Base-by-base conservation (phyloP, 1,139 yeast species). In the Nadsonia commutata region DNA sequence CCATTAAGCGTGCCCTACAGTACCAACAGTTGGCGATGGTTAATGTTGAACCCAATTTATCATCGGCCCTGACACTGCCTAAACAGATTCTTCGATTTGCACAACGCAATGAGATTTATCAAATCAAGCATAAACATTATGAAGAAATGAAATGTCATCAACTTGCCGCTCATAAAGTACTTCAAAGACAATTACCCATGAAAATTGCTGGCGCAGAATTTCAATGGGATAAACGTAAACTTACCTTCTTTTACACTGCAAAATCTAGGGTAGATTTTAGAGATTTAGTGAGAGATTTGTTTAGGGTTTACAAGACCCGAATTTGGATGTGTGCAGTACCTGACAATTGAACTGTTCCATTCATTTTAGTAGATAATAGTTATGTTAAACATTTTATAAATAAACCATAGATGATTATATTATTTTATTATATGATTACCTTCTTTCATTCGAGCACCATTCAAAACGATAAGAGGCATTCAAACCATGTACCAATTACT, bases 271-370 rank as follows among this genome's bases (percentile, higher is more conserved):
- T 90, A 48, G 98, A 90, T 62, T 90, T 90, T 61, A 72, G 98
- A 55, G 94, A 83, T 40, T 72, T 93, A 56, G 94, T 90, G 46
- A 81, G 90, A 53, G 97, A 90, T 56, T 67, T 90, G 50, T 90
- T 90, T 68, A 80, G 93, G 56, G 81, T 85, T 48, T 90, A 86
- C 71, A 90, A 90, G 65, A 90, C 97, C 1, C 74, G 98, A 57
- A 90, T 90, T 54, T 93, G 98, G 98, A 74, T 88, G 70, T 88
- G 96, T 66, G 94, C 96, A 2, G 84, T 88, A 18, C 49, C 48
- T 40, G 43, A 41, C 31, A 36, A 36, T 22, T 37, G 37, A 18
- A 21, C 40, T 17, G 36, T 33, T 4, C 38, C 31, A 16, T 40
- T 39, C 43, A 40, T n/a, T n/a, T n/a, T n/a, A n/a, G n/a, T n/a